These are phyloP conservation scores for Yarrowia sp. DNA, from an alignment of 805 yeast species.

Conservation along the genomic window DNA sequence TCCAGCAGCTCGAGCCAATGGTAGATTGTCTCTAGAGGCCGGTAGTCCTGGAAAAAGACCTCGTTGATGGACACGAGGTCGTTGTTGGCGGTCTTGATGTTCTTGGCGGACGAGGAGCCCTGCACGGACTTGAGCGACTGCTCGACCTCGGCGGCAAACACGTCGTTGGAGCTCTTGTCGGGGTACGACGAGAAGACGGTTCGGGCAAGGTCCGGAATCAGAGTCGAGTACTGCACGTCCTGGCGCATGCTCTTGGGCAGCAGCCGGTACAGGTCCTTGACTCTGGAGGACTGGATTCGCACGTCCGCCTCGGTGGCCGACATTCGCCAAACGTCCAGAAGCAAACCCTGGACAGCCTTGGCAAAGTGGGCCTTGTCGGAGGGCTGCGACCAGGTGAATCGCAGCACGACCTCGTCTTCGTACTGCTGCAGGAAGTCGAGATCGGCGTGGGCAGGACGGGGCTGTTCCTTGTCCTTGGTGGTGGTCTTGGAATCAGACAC, in stretches of 20 bases:
- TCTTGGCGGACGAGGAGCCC: constrained; percentile 1
- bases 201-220: constrained; percentile 46
- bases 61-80: constrained; percentile 40
- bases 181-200: constrained; percentile 46
- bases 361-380: constrained; percentile 43
- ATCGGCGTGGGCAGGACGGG: constrained; percentile 46
- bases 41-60: constrained; percentile 71
- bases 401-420: constrained; percentile 55
- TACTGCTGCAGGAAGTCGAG: constrained; percentile 50
- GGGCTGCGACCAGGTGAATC: constrained; percentile 50
- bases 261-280: constrained; percentile 43
- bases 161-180: constrained; percentile 30
- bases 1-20: constrained; percentile 71
- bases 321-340: constrained; percentile 46
- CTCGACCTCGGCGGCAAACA: neutral
- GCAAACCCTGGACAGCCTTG: constrained; percentile 44
- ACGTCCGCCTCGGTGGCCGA: constrained; percentile 43
- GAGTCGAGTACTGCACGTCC: constrained; percentile 40
- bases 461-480: neutral
- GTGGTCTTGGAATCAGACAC: neutral
- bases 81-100: constrained; percentile 7
- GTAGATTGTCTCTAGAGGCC: constrained; percentile 71
- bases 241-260: constrained; percentile 45
- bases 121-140: constrained; percentile 9
- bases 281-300: constrained; percentile 42